Conservation (phyloP, 495 filamentous ascomycete genomes). For the Pyrenula aspistea region DNA sequence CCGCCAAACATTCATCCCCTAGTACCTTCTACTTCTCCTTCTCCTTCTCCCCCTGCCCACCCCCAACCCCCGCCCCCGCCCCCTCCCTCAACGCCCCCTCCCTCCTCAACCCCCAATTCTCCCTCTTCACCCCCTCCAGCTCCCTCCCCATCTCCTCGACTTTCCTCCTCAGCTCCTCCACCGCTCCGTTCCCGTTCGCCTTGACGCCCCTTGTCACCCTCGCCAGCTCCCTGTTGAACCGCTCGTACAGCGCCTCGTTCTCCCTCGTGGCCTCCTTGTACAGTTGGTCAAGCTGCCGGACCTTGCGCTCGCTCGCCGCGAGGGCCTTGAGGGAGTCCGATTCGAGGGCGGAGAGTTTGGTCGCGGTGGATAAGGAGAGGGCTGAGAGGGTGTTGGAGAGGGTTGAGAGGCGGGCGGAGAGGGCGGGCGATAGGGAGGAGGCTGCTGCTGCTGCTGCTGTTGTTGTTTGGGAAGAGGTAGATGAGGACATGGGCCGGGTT, state of each 20-base stretch:
- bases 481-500: neutral
- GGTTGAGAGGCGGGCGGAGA: conserved; percentile 44
- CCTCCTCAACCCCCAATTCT: conserved; percentile 57
- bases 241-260: conserved; percentile 88
- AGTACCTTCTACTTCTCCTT: no score
- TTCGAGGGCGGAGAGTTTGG: no score
- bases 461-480: conserved; percentile 19
- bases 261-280: conserved; percentile 83
- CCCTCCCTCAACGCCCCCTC: conserved; percentile 26
- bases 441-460: conserved; percentile 53
- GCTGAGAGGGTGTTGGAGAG: no score
- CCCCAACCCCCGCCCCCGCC: no score
- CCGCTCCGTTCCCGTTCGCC: conserved; percentile 49
- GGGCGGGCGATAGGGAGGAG: conserved; percentile 45
- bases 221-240: conserved; percentile 80
- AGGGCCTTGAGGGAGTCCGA: no score
- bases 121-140: conserved; percentile 58
- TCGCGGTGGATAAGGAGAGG: no score
- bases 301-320: conserved; percentile 60
- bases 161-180: conserved; percentile 53
- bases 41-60: no score
- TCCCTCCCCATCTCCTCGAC: conserved; percentile 59
- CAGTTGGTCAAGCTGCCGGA: conserved; percentile 73
- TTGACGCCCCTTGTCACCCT: conserved; percentile 70
- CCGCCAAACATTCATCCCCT: no score